Evolutionary conservation across 2,329 filamentous ascomycete species (phyloP), one percentile per base, ranked within the genome.

Genomic region (Xylogone sp.): DNA sequence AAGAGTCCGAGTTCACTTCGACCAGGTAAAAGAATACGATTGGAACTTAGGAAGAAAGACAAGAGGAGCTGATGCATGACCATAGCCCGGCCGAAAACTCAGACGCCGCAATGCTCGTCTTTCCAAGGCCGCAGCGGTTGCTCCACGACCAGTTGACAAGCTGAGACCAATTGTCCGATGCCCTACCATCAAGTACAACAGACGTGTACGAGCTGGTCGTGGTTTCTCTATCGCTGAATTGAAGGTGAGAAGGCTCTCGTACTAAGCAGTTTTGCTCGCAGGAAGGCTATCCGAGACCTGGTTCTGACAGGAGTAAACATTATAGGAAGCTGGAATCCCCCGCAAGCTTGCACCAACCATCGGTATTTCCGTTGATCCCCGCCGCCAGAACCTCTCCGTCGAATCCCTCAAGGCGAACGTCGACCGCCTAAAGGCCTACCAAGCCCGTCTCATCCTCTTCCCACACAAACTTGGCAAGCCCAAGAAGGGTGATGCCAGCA

Each of bases 141-240:
- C 94, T 72, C 94, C 94, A 72, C 91, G 94, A 69, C 94, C 94
- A 66, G 89, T 97, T 76, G 94, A 99, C 84, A 92, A 90, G 78
- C 84, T 99, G 73, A 87, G 92, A 74, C 94, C 94, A 65, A 79
- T 97, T 76, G 93, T 99, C 68, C 89, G 92, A 81, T 97, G 21
- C 21, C 93, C 94, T 72, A 93, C 90, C 69, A 78, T 97, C 82
- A 96, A 95, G 84, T 96, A 99, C 85, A 99, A 99, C 90, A 92
- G 94, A 74, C 91, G 91, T 74, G 88, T 95, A 72, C 88, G 94
- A 74, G 85, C 90, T 71, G 94, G 94, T 76, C 91, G 94, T 82
- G 94, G 94, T 75, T 99, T 99, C 88, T 90, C 93, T 68, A 82
- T 97, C 65, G 82, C 86, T 79, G 94, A 99, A 85, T 83, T 99